phyloP scores from a whole-genome alignment of 2,329 filamentous ascomycete genomes.

The Rhexocercosporidium sp. region DNA sequence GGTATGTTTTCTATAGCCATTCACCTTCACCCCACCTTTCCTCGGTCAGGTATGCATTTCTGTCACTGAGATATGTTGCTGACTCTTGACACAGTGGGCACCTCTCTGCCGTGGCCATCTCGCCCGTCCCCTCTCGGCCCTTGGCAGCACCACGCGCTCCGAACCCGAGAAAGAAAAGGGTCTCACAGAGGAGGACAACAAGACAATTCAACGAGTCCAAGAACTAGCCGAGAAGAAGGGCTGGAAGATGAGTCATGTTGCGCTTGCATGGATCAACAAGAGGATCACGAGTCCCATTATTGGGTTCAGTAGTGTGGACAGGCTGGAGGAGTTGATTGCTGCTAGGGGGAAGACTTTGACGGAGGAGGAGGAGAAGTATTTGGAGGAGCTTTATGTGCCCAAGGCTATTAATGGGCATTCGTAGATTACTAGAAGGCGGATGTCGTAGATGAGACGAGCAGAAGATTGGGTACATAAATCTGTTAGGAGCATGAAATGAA shows the following conservation, averaged over 20 bases:
- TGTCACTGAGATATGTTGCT: neutral
- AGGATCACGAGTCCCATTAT: constrained; percentile 55
- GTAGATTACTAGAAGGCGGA: constrained; percentile 12
- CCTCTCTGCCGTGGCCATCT: constrained; percentile 44
- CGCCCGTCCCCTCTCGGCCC: constrained; percentile 37
- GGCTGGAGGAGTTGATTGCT: constrained; percentile 59
- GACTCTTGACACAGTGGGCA: constrained; percentile 37
- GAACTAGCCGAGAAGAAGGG: constrained; percentile 61
- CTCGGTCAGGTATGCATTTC: constrained; percentile 18
- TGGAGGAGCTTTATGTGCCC: constrained; percentile 59
- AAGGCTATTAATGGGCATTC: constrained; percentile 45
- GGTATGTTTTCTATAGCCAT: constrained; percentile 18
- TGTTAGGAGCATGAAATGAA: no score
- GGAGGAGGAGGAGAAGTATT: constrained; percentile 56
- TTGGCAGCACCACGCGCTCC: constrained; percentile 33
- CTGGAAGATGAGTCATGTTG: constrained; percentile 62
- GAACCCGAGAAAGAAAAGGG: constrained; percentile 38
- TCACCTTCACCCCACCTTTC: no score
- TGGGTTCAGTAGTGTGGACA: constrained; percentile 54
- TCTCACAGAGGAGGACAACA: constrained; percentile 51
- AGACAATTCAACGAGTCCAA: constrained; percentile 59
- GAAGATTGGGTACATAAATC: neutral
- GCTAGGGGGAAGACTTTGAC: constrained; percentile 48
- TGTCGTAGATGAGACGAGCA: neutral
- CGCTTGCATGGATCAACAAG: constrained; percentile 58